Percentiles rank a stretch among this genome's conserved stretches.
phyloP scores from a whole-genome alignment of 192 early-diverging fungal species.

The Backusella tuberculispora region DNA sequence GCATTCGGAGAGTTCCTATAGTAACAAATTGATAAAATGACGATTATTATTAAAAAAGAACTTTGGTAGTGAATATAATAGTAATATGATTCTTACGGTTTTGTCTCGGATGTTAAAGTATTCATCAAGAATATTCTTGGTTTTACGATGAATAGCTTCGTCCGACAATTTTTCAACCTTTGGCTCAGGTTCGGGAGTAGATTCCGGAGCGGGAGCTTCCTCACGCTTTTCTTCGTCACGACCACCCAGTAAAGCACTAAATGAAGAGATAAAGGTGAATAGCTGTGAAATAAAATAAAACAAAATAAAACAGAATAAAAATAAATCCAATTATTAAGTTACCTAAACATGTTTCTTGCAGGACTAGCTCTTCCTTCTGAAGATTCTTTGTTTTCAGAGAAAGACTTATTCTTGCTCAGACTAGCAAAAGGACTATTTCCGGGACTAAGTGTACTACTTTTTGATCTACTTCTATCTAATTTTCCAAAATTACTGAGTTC shows the following conservation, averaged over 20 bases:
- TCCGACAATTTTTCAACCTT: slow-evolving; percentile 20
- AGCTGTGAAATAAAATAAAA: background rate
- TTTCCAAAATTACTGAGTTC: slow-evolving; percentile 82
- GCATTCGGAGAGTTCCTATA: slow-evolving; percentile 29
- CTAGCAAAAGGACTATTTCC: slow-evolving; percentile 33
- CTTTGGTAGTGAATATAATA: too few relatives aligned
- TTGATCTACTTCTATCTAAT: slow-evolving; percentile 58
- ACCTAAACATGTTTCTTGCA: slow-evolving; percentile 40
- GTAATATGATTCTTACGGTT: background rate
- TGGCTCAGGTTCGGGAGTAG: background rate
- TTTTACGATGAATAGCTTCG: slow-evolving; percentile 30
- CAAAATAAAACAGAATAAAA: background rate
- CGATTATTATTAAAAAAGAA: too few relatives aligned
- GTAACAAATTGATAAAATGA: background rate
- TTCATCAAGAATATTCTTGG: slow-evolving; percentile 42
- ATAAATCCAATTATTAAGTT: background rate
- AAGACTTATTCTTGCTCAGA: slow-evolving; percentile 21
- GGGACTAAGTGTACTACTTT: slow-evolving; percentile 59
- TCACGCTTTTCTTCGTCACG: slow-evolving; percentile 27
- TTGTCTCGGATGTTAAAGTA: slow-evolving; percentile 36
- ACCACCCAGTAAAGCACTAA: slow-evolving; percentile 24
- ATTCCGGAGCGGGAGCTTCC: slow-evolving; percentile 28
- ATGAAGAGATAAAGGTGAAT: background rate
- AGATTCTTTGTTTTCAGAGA: slow-evolving; percentile 30
- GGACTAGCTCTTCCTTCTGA: slow-evolving; percentile 27